A percentile compares a stretch with the other conserved stretches of the same genome.
Evolutionary conservation across 75 land plant genomes (phyloP).

Genomic region (Ceratopteris richardii): DNA sequence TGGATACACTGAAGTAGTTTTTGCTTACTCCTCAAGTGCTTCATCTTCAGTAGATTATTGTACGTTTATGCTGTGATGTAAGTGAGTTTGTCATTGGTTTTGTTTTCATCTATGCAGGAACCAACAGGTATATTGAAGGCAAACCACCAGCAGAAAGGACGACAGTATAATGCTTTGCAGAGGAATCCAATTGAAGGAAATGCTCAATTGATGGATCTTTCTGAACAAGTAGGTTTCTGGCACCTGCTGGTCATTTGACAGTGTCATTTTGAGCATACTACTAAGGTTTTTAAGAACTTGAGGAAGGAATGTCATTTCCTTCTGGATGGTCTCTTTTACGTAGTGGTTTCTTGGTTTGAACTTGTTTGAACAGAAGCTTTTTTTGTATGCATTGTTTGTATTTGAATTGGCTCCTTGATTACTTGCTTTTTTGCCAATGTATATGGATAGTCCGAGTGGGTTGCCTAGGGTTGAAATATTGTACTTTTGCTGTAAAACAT

Average conservation of each 20-base stretch:
- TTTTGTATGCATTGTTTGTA: no score
- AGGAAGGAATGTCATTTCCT: no score
- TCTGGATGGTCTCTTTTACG: no score
- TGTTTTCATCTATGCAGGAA: not conserved
- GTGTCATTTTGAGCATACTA: not conserved
- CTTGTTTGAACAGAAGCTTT: no score
- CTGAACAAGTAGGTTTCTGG: not conserved
- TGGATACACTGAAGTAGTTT: conserved; percentile 1
- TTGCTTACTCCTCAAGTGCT: no score
- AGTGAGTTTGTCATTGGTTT: not conserved
- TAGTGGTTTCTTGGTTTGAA: no score
- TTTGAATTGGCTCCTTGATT: no score
- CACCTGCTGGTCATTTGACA: not conserved
- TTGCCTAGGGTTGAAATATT: no score
- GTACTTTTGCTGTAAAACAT: no score
- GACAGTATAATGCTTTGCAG: not conserved
- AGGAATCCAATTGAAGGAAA: not conserved
- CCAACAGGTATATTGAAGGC: not conserved
- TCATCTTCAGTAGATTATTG: not conserved
- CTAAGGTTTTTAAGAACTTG: not conserved
- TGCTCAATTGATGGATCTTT: not conserved
- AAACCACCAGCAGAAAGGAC: not conserved
- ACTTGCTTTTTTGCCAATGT: no score
- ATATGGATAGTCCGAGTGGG: no score
- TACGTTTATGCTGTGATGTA: not conserved